A percentile compares a stretch with the other conserved stretches of the same genome.
phyloP scores from a whole-genome alignment of 2,329 filamentous ascomycete genomes.

The Botrytis galanthina region DNA sequence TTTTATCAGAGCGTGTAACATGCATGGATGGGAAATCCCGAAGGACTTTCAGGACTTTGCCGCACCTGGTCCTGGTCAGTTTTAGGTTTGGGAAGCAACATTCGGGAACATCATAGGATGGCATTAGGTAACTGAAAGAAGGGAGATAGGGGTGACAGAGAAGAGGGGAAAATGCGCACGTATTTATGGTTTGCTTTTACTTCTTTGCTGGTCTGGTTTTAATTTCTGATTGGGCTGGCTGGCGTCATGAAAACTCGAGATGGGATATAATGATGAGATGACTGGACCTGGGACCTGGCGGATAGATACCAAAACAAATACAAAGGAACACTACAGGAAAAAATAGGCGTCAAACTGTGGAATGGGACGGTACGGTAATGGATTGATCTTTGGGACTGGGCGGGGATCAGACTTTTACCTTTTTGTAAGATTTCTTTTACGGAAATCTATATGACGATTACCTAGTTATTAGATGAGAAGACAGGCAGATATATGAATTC shows the following conservation, averaged over 20 bases:
- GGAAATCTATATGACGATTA: not conserved
- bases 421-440: not conserved
- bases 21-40: constrained; percentile 74
- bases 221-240: not conserved
- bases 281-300: not conserved
- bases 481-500: not conserved
- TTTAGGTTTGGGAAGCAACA: not conserved
- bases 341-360: not conserved
- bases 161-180: not conserved
- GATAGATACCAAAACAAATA: not conserved
- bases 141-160: constrained; percentile 26
- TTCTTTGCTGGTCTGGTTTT: not conserved
- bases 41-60: constrained; percentile 49
- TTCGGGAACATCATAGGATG: not conserved
- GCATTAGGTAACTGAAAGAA: constrained; percentile 27
- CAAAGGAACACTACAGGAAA: not conserved
- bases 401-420: not conserved
- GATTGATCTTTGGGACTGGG: not conserved
- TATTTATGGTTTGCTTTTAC: not conserved
- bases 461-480: not conserved
- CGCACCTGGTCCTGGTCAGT: not conserved
- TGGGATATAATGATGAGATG: not conserved
- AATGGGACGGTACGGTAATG: not conserved
- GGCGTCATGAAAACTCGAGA: not conserved
- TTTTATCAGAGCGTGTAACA: constrained; percentile 63